Conservation (phyloP, 2,329 filamentous ascomycete genomes). For the Xylaria sp. region DNA sequence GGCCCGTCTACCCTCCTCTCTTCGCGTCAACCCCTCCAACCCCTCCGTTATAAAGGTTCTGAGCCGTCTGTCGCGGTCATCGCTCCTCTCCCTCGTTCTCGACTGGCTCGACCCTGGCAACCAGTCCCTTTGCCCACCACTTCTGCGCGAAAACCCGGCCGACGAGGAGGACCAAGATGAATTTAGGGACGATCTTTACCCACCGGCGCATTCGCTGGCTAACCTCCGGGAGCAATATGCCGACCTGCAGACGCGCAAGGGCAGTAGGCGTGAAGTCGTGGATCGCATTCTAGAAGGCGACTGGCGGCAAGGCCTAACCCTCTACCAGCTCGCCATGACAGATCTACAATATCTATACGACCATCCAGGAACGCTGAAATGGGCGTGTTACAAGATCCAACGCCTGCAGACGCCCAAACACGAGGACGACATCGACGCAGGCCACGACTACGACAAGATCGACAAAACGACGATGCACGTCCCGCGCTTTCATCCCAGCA, state of each 20-base stretch:
- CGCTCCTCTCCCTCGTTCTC: constrained; percentile 73
- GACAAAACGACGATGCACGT: constrained; percentile 56
- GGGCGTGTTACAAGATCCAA: constrained; percentile 66
- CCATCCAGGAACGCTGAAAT: constrained; percentile 67
- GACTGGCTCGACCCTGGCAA: constrained; percentile 78
- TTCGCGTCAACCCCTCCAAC: constrained; percentile 71
- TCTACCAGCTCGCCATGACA: constrained; percentile 73
- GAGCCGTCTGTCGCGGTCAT: constrained; percentile 71
- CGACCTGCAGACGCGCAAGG: constrained; percentile 63
- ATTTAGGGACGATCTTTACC: constrained; percentile 70
- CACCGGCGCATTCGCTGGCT: constrained; percentile 67
- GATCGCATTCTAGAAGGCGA: constrained; percentile 71
- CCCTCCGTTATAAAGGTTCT: constrained; percentile 69
- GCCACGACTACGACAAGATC: constrained; percentile 40
- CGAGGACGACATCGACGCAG: constrained; percentile 46
- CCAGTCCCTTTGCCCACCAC: constrained; percentile 63
- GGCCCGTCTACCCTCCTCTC: constrained; percentile 71
- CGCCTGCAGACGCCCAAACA: constrained; percentile 52
- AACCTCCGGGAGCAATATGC: constrained; percentile 70
- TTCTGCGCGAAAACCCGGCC: constrained; percentile 51
- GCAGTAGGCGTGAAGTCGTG: constrained; percentile 66
- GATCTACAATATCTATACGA: constrained; percentile 71
- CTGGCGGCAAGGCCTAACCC: constrained; percentile 67
- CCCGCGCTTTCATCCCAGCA: constrained; percentile 79
- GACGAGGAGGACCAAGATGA: constrained; percentile 60